Evolutionary conservation across 2,329 filamentous ascomycete species (phyloP).

Genomic region (Diaporthe longicolla): DNA sequence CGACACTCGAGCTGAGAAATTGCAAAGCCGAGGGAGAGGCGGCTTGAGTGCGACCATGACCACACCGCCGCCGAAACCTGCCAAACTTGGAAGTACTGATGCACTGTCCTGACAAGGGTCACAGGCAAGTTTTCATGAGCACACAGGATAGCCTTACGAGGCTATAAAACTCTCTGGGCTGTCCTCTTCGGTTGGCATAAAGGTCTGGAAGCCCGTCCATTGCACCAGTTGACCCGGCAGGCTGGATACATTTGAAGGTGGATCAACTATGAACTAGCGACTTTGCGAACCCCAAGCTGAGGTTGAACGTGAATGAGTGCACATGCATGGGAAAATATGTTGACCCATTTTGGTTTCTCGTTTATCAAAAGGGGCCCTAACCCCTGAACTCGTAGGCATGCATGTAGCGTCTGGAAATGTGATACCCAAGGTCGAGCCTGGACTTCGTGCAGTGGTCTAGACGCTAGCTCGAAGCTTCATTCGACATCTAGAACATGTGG

Average conservation of each 20-base stretch:
- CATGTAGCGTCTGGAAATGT: background rate
- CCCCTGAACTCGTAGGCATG: background rate
- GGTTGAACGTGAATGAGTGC: background rate
- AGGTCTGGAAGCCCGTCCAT: no score
- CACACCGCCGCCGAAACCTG: background rate
- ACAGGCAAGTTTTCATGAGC: background rate
- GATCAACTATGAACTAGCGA: background rate
- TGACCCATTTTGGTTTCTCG: background rate
- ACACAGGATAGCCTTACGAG: background rate
- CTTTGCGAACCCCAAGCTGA: no score
- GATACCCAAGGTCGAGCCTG: background rate
- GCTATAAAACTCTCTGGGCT: background rate
- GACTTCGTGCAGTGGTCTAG: constrained; percentile 10
- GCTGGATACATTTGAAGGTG: background rate
- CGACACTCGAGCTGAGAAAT: background rate
- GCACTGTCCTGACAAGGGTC: background rate
- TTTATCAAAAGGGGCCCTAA: background rate
- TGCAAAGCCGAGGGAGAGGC: background rate
- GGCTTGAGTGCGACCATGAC: background rate
- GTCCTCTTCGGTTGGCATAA: background rate
- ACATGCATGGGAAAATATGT: background rate
- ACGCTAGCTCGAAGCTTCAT: constrained; percentile 14
- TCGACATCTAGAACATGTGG: background rate
- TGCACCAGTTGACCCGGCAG: background rate
- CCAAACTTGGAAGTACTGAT: background rate